Evolutionary conservation across 768 basidiomycete species (phyloP).

Genomic region (Pleurotus platypus): DNA sequence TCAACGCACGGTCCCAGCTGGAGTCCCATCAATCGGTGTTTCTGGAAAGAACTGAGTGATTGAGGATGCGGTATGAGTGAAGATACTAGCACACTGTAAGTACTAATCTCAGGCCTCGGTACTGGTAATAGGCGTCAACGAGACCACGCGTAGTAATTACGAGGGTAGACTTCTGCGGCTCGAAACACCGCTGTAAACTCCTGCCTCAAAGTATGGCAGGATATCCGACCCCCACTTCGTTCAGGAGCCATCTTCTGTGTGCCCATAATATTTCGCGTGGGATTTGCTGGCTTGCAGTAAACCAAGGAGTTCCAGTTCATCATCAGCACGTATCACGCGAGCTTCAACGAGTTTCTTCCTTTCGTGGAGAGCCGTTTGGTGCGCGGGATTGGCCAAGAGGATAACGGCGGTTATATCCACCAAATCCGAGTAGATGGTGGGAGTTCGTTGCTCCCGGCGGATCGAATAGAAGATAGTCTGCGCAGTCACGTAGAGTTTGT

Average conservation of each 20-base stretch:
- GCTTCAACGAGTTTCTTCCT: slow-evolving; percentile 50
- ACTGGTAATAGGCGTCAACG: too few relatives aligned
- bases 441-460: slow-evolving; percentile 14
- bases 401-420: slow-evolving; percentile 41
- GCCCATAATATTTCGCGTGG: slow-evolving; percentile 67
- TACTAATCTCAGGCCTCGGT: too few relatives aligned
- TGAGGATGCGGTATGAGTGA: too few relatives aligned
- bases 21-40: too few relatives aligned
- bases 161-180: slow-evolving; percentile 61
- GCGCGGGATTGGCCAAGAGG: slow-evolving; percentile 64
- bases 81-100: too few relatives aligned
- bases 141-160: slow-evolving; percentile 74
- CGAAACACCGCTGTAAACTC: slow-evolving; percentile 46
- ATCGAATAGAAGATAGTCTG: slow-evolving; percentile 27
- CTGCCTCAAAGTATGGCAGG: slow-evolving; percentile 28
- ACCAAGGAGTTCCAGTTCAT: slow-evolving; percentile 47
- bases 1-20: too few relatives aligned
- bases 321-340: slow-evolving; percentile 29
- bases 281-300: slow-evolving; percentile 46
- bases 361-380: slow-evolving; percentile 63
- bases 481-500: slow-evolving; percentile 47
- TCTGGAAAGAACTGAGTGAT: too few relatives aligned
- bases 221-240: slow-evolving; percentile 23
- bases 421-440: slow-evolving; percentile 16
- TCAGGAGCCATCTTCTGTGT: slow-evolving; percentile 65